phyloP scores from a whole-genome alignment of 305 asterid species.

The Striga hermonthica region DNA sequence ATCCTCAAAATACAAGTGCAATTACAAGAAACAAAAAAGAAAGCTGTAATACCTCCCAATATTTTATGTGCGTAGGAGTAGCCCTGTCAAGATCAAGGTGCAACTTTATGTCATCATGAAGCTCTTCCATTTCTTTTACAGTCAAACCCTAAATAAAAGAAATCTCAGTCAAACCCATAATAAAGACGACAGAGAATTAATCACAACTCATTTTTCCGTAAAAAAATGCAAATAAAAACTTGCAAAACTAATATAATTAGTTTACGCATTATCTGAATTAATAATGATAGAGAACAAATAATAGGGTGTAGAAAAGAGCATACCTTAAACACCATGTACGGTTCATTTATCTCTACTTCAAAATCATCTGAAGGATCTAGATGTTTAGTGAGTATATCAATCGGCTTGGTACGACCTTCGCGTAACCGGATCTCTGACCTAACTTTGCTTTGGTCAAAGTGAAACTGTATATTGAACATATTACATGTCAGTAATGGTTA shows the following conservation, averaged over 20 bases:
- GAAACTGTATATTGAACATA: slow-evolving; percentile 53
- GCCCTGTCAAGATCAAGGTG: slow-evolving; percentile 79
- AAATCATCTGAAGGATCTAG: slow-evolving; percentile 74
- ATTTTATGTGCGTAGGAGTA: slow-evolving; percentile 62
- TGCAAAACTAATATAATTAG: background rate
- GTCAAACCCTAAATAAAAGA: slow-evolving; percentile 57
- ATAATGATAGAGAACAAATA: slow-evolving; percentile 6
- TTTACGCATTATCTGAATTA: slow-evolving; percentile 14
- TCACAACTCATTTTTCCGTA: background rate
- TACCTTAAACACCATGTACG: slow-evolving; percentile 78
- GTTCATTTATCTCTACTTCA: slow-evolving; percentile 76
- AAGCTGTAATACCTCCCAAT: slow-evolving; percentile 65
- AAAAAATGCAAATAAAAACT: slow-evolving; percentile 9
- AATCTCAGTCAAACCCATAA: slow-evolving; percentile 29
- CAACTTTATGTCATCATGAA: slow-evolving; percentile 81
- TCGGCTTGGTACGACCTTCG: slow-evolving; percentile 87
- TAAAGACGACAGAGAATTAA: slow-evolving; percentile 22
- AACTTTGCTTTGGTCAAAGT: slow-evolving; percentile 87
- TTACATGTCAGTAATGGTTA: slow-evolving; percentile 28
- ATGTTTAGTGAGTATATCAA: slow-evolving; percentile 75
- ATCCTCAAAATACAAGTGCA: slow-evolving; percentile 6
- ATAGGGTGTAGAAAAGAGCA: slow-evolving; percentile 15
- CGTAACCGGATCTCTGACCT: slow-evolving; percentile 84
- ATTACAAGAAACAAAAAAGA: slow-evolving; percentile 10
- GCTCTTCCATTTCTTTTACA: slow-evolving; percentile 86